Evolutionary conservation across 352 stramenopile genomes (phyloP), one percentile per base, ranked within the genome.

Genomic region (Plasmopara halstedii): DNA sequence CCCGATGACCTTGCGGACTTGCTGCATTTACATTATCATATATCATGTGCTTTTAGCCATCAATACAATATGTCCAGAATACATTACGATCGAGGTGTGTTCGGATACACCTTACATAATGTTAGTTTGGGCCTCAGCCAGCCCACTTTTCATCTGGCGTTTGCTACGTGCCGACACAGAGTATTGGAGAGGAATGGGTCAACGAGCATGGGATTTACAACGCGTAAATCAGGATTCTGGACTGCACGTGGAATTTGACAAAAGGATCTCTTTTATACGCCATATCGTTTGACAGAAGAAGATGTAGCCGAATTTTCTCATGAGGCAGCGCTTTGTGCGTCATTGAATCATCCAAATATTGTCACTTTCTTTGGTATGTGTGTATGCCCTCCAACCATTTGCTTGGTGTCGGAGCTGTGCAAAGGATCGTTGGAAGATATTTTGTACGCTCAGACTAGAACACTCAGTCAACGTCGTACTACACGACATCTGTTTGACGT

Each of bases 351-450:
- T 42, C 58, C 59, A 1, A 83, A 85, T 40, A 66, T 87, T 22
- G 73, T 83, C 31, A 61, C 61, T 37, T 78, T 83, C 41, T 67
- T 64, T 17, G 72, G 72, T 2, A 69, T 83, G 58, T 83, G 72
- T 32, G 69, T 83, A 0, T 81, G 51, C 10, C 72, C 72, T 0
- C 72, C 72, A 6, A 83, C 69, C 3, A 81, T 83, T 23, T 81
- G 72, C 20, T 50, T 83, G 26, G 66, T 83, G 0, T 79, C 71
- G 0, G 72, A 83, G 38, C 53, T 83, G 3, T 83, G 72, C 20
- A 46, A 68, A 6, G 65, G 66, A 10, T 77, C 49, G 34, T 56
- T 85, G 0, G 70, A 76, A 36, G 68, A 79, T 9, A 55, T 79
- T 18, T 42, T 37, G 6, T 20, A 52, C 33, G 39, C 52, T 5